A percentile compares a stretch with the other conserved stretches of the same genome.
Conservation (phyloP, 306 rosid genomes). For the Senna siamea region DNA sequence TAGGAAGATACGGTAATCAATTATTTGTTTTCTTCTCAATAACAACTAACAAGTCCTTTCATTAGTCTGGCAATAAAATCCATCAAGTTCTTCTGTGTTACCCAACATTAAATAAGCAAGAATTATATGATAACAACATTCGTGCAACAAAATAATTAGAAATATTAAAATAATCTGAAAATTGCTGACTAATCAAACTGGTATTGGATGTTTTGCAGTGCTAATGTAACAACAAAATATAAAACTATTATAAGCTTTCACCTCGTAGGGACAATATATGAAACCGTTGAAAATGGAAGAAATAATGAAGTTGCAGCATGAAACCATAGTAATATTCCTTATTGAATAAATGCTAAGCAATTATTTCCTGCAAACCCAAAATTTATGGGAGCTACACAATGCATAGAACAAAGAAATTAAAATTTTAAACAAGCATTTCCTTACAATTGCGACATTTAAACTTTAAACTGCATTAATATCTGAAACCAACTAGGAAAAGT, state of each 20-base stretch:
- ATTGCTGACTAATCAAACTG: background rate
- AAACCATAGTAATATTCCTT: background rate
- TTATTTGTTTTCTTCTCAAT: conserved; percentile 19
- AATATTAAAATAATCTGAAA: background rate
- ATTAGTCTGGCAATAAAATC: conserved; percentile 1
- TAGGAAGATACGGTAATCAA: background rate
- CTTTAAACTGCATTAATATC: background rate
- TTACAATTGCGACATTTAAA: background rate
- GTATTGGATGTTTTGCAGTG: background rate
- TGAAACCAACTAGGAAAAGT: background rate
- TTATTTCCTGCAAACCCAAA: conserved; percentile 17
- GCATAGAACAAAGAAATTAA: conserved; percentile 24
- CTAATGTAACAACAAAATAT: background rate
- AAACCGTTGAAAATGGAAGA: conserved; percentile 9
- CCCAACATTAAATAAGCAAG: conserved; percentile 1
- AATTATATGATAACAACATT: background rate
- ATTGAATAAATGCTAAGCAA: background rate
- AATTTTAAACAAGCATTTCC: background rate
- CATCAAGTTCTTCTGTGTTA: background rate
- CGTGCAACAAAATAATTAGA: conserved; percentile 23
- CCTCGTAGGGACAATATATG: conserved; percentile 10
- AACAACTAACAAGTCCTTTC: conserved; percentile 22
- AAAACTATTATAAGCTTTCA: background rate
- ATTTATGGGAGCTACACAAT: conserved; percentile 12
- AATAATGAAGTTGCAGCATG: conserved; percentile 5